Evolutionary conservation across 352 stramenopile species (phyloP), one percentile per base, ranked within the genome.

Genomic region (Pythium chondricola): DNA sequence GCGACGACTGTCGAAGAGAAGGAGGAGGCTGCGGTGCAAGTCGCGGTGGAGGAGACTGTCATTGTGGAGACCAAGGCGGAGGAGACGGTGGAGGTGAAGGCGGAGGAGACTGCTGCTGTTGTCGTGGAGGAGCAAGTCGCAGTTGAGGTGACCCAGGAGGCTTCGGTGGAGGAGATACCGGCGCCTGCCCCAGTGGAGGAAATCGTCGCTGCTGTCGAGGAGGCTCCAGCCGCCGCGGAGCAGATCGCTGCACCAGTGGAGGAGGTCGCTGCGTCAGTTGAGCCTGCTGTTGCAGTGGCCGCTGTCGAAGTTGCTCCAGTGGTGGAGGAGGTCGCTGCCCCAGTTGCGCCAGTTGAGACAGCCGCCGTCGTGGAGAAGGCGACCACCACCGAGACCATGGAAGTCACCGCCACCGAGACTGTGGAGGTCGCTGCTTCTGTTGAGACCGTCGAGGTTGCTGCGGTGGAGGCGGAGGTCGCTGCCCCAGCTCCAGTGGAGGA

Each of bases 341-440:
- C 18, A n/a, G 17, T 9, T n/a, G n/a, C n/a, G n/a, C n/a, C n/a
- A n/a, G n/a, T n/a, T n/a, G 48, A 62, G 18, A 38, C 18, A 11
- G 46, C 14, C 9, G 18, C 22, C 56, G 50, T 47, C 7, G 42
- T 52, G 6, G 36, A 51, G 8, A 43, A 48, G n/a, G 48, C n/a
- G 6, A 31, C 25, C 8, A 40, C 43, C 3, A 16, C 37, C 44
- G 45, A 40, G 11, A 48, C 43, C 21, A 52, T 56, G 21, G 56
- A 41, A 10, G 55, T 48, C 33, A 48, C 56, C n/a, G 18, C 31
- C 2, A 47, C 41, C 2, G 42, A 43, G 9, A 43, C 45, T 16
- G 33, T 6, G 6, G 30, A 9, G 8, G 42, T 14, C 22, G 49
- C n/a, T 7, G 50, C 24, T n/a, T 27, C 18, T 13, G 33, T 18